phyloP scores from a whole-genome alignment of 352 stramenopile species.

The Globisporangium takayamanum region DNA sequence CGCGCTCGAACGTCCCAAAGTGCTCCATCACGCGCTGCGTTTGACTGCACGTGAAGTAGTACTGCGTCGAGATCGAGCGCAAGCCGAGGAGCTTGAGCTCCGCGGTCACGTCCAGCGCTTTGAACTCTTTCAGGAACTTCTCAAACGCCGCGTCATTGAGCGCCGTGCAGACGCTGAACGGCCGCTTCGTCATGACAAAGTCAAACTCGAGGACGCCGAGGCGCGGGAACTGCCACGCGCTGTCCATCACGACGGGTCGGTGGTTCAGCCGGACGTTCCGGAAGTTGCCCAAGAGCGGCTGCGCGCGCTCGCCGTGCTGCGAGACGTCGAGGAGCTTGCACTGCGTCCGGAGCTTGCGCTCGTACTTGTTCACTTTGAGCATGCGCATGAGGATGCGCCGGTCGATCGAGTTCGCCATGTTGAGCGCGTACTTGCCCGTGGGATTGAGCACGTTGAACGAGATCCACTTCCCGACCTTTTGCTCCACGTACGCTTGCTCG shows the following conservation, averaged over 20 bases:
- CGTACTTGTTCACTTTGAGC: conserved; percentile 53
- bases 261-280: conserved; percentile 62
- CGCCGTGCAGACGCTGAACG: conserved; percentile 48
- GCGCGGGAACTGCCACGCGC: conserved; percentile 54
- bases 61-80: conserved; percentile 59
- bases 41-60: conserved; percentile 69
- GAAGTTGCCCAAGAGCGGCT: conserved; percentile 41
- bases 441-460: conserved; percentile 70
- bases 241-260: conserved; percentile 40
- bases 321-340: conserved; percentile 62
- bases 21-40: conserved; percentile 72
- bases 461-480: conserved; percentile 73
- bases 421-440: conserved; percentile 56
- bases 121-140: conserved; percentile 76
- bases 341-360: conserved; percentile 42
- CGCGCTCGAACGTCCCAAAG: conserved; percentile 66
- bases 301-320: conserved; percentile 32
- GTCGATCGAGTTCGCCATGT: conserved; percentile 66
- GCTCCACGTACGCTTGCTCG: conserved; percentile 62
- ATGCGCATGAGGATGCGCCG: conserved; percentile 69
- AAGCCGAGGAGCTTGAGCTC: conserved; percentile 68
- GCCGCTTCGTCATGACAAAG: conserved; percentile 54
- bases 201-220: conserved; percentile 68
- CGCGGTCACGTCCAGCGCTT: conserved; percentile 45
- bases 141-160: conserved; percentile 63